Base-by-base conservation (phyloP, 2,329 filamentous ascomycete species). In the Fusarium acutatum region DNA sequence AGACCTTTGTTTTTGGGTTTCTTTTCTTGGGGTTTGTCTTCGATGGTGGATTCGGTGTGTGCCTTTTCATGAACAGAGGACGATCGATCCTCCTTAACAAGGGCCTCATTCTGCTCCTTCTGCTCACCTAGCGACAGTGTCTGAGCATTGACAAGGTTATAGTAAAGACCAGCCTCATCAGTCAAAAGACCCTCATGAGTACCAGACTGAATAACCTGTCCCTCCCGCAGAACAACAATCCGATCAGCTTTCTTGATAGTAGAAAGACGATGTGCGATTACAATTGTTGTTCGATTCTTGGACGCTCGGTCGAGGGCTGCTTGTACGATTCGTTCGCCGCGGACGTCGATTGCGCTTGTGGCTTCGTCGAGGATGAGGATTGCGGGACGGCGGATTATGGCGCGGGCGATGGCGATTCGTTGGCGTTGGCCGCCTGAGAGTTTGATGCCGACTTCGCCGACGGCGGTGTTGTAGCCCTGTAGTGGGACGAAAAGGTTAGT, bases 371-470 rank as follows among this genome's bases (percentile, higher is more conserved):
- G 85, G 38, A 95, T 90, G 6, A 94, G 84, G 44, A 94, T 93
- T 15, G 87, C 86, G 0, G 93, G 93, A 64, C 91, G 86, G 64
- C 91, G 89, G 49, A 95, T 87, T 64, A 95, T 93, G 44, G 90
- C 91, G 26, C 93, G 87, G 3, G 93, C 93, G 67, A 95, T 94
- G 7, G 93, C 92, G 32, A 97, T 88, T 8, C 94, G 89, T 80
- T 97, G 94, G 15, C 93, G 89, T 79, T 97, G 94, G 1, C 94
- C 94, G 26, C 94, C 93, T 17, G 92, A 94, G 3, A 97, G 84
- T 78, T 93, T 94, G 54, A 92, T 91, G 7, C 94, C 94, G 28
- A 88, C 88, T 78, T 96, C 93, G 2, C 94, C 94, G 3, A 96
- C 93, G 15, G 88, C 82, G 0, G 94, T 94, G 11, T 92, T 87